Evolutionary conservation across 345 rosid species (phyloP), one percentile per base, ranked within the genome.

Genomic region (Mallotus nudiflorus): DNA sequence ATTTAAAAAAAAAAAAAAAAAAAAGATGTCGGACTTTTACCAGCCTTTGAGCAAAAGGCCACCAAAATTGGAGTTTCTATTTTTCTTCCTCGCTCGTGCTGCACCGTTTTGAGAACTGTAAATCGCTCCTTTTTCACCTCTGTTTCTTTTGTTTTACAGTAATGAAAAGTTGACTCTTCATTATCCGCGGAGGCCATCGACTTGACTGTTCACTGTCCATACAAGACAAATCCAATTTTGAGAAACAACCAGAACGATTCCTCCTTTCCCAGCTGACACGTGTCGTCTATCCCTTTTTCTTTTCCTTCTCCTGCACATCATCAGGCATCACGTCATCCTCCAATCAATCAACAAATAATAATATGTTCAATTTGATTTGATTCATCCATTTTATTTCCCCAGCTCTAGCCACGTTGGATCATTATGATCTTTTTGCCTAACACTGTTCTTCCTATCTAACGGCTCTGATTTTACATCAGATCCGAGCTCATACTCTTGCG

Each of bases 341-440:
- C 28, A 20, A 62, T 62, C 50, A 42, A n/a, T 10, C 62, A 28
- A 2, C 39, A 31, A 14, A n/a, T n/a, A n/a, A n/a, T n/a, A n/a
- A n/a, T n/a, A n/a, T 11, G 5, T 4, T 28, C 51, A 18, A 40
- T 3, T 0, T 11, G 24, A 13, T 9, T n/a, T 6, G 25, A 48
- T 65, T 0, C 18, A 14, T 52, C 40, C n/a, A 54, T 80, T 86
- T 39, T 74, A 84, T 62, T 86, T 86, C 37, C 89, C 86, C 0
- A 85, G 92, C 62, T 93, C 97, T 5, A 89, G 83, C 97, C 92
- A 86, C 40, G 85, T 11, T 12, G 76, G 70, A 7, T 85, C 83
- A 54, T 80, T 70, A 63, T 83, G 58, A 35, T 71, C 79, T 3
- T 61, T 70, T 15, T 54, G 81, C 37, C n/a, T n/a, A n/a, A 79